Evolutionary conservation across 2,329 filamentous ascomycete species (phyloP).

Genomic region (Reticulascus tulasneorum): DNA sequence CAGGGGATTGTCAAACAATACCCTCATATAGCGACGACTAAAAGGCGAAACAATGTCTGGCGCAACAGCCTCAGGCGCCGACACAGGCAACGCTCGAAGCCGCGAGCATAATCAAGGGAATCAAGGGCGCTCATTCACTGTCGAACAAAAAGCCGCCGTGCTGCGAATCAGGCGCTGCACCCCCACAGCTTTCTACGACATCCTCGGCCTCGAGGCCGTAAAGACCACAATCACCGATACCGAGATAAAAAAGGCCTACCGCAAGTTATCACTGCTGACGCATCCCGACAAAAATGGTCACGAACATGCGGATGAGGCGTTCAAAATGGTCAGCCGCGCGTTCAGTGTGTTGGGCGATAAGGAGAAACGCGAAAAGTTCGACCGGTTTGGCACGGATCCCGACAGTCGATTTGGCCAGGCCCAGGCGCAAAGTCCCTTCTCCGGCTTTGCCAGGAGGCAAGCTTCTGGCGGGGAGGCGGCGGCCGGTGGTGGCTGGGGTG

Average conservation of each 20-base stretch:
- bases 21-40: too few relatives aligned
- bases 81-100: conserved; percentile 42
- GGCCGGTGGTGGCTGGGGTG: conserved; percentile 53
- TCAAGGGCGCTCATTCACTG: conserved; percentile 73
- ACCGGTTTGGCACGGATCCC: conserved; percentile 86
- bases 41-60: conserved; percentile 42
- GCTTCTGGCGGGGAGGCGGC: conserved; percentile 29
- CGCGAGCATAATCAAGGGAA: conserved; percentile 74
- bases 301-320: conserved; percentile 91
- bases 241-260: conserved; percentile 97
- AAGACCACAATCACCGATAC: conserved; percentile 65
- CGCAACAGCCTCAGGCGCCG: conserved; percentile 52
- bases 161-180: conserved; percentile 81
- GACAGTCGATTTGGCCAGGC: conserved; percentile 76
- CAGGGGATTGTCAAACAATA: too few relatives aligned
- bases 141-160: conserved; percentile 88
- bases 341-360: conserved; percentile 91
- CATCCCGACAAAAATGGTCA: conserved; percentile 99
- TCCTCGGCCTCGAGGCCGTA: conserved; percentile 68
- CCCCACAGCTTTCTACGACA: conserved; percentile 92
- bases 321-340: conserved; percentile 94
- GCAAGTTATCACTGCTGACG: conserved; percentile 88
- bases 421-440: conserved; percentile 60
- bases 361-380: conserved; percentile 86
- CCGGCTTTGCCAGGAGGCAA: conserved; percentile 50